Conservation (phyloP, 257 asterid genomes). For the Rhazya stricta region DNA sequence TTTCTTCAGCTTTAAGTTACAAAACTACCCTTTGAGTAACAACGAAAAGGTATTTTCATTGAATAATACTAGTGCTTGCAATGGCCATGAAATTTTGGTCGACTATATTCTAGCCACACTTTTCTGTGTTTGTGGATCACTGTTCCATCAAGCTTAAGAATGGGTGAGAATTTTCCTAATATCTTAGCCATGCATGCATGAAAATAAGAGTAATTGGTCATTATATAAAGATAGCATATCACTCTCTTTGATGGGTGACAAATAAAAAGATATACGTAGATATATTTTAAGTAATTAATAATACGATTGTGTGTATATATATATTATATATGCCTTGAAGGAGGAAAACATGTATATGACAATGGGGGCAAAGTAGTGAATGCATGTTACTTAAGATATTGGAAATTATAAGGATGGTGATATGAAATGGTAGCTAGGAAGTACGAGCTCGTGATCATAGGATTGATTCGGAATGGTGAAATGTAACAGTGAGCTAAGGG, state of each 20-base stretch:
- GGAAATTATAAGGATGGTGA: not conserved
- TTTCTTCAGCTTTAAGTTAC: constrained; percentile 6
- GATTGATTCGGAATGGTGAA: constrained; percentile 26
- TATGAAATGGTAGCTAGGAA: constrained; percentile 9
- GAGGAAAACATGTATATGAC: too few species aligned
- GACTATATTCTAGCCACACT: not conserved
- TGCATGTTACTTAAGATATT: not conserved
- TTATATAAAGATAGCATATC: too few species aligned
- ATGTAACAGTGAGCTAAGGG: constrained; percentile 7
- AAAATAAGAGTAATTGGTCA: not conserved
- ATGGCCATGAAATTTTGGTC: not conserved
- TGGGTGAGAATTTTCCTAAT: constrained; percentile 2
- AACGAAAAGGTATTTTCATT: constrained; percentile 1
- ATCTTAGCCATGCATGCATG: constrained; percentile 9
- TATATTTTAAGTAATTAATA: too few species aligned
- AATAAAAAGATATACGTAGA: too few species aligned
- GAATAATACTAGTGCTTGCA: not conserved
- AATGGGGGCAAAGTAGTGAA: not conserved
- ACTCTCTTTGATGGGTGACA: too few species aligned
- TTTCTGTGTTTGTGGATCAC: not conserved
- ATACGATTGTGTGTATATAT: too few species aligned
- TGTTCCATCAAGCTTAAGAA: not conserved
- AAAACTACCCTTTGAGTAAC: not conserved
- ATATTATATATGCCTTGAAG: too few species aligned
- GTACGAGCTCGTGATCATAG: constrained; percentile 51